Percentiles rank a stretch among this genome's conserved stretches.
Evolutionary conservation across 2,329 filamentous ascomycete species (phyloP).

Genomic region (Arachnomyces sp.): DNA sequence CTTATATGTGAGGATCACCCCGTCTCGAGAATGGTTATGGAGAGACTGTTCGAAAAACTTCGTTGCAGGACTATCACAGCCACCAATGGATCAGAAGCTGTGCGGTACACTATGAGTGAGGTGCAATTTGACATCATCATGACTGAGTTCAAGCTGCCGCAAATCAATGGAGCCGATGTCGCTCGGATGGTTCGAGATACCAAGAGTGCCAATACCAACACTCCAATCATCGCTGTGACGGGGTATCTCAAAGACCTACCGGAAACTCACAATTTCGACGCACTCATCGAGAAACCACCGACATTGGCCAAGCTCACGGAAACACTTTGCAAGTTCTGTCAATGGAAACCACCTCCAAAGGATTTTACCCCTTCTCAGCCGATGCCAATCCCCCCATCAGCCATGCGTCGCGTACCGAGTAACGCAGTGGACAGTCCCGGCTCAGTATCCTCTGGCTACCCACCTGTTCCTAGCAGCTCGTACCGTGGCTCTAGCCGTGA

Average conservation of each 20-base stretch:
- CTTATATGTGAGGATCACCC: constrained; percentile 97
- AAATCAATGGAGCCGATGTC: constrained; percentile 90
- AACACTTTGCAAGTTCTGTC: constrained; percentile 75
- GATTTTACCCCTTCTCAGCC: constrained; percentile 44
- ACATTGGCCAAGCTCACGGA: constrained; percentile 86
- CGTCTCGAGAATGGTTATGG: constrained; percentile 97
- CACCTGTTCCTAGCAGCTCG: constrained; percentile 61
- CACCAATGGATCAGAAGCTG: constrained; percentile 79
- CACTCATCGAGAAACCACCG: constrained; percentile 91
- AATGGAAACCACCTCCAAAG: constrained; percentile 76
- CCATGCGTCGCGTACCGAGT: constrained; percentile 55
- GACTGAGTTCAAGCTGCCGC: constrained; percentile 90
- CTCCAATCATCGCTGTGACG: constrained; percentile 91
- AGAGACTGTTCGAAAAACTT: constrained; percentile 89
- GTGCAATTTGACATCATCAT: constrained; percentile 99
- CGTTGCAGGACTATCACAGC: constrained; percentile 91
- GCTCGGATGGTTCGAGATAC: constrained; percentile 97
- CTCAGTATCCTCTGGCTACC: constrained; percentile 64
- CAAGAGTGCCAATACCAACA: constrained; percentile 87
- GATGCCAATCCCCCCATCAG: constrained; percentile 50
- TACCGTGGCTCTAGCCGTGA: constrained; percentile 73
- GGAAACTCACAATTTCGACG: constrained; percentile 91
- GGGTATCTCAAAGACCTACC: constrained; percentile 97
- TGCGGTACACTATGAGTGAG: constrained; percentile 89
- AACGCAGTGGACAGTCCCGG: constrained; percentile 72